phyloP scores from a whole-genome alignment of 306 rosid genomes.

The Castanea crenata region DNA sequence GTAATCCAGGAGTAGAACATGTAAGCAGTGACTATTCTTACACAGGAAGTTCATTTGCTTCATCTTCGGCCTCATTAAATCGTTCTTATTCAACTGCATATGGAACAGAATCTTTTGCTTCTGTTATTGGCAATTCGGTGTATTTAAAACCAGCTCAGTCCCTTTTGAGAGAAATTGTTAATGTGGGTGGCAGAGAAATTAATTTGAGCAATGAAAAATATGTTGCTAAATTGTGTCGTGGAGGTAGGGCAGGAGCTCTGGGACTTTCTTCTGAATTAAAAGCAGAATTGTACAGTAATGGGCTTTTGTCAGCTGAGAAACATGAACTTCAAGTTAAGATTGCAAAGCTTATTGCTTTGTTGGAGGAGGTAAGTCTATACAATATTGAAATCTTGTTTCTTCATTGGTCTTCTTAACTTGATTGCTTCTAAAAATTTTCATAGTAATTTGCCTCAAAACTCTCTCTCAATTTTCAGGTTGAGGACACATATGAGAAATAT shows the following conservation, averaged over 20 bases:
- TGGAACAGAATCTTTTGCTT: conserved; percentile 46
- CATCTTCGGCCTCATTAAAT: conserved; percentile 41
- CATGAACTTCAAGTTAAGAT: conserved; percentile 60
- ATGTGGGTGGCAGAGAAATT: conserved; percentile 50
- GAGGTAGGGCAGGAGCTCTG: conserved; percentile 38
- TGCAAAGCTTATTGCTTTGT: conserved; percentile 54
- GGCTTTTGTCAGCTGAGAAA: conserved; percentile 49
- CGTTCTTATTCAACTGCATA: conserved; percentile 50
- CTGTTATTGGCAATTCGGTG: conserved; percentile 52
- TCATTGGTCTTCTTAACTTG: not conserved
- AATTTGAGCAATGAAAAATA: conserved; percentile 53
- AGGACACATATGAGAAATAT: conserved; percentile 66
- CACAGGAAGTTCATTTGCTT: conserved; percentile 34
- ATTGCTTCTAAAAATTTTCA: not conserved
- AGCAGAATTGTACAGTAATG: conserved; percentile 55
- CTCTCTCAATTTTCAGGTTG: conserved; percentile 49
- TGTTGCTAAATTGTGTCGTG: conserved; percentile 47
- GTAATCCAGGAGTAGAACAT: conserved; percentile 40
- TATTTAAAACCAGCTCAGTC: conserved; percentile 65
- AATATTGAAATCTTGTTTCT: not conserved
- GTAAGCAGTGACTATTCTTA: conserved; percentile 49
- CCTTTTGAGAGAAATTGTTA: conserved; percentile 67
- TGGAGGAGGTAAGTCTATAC: conserved; percentile 56
- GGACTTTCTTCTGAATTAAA: conserved; percentile 56
- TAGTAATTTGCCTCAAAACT: not conserved